These are phyloP conservation scores for Cicer arietinum DNA, from an alignment of 306 rosid genomes.

Conservation along the genomic window DNA sequence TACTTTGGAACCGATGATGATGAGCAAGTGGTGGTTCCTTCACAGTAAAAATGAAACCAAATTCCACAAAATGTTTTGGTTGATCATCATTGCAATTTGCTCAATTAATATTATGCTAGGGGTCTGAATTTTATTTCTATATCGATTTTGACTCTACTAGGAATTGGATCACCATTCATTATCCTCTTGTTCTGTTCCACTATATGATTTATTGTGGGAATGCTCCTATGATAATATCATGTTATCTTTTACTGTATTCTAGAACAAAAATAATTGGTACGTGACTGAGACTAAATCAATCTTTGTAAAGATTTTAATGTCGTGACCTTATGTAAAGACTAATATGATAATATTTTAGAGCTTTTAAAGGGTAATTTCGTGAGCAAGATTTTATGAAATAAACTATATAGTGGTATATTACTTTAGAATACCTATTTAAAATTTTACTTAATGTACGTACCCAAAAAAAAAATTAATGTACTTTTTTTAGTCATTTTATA, in stretches of 20 bases:
- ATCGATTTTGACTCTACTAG: slow-evolving; percentile 52
- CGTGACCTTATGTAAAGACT: not conserved
- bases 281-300: not conserved
- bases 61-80: slow-evolving; percentile 36
- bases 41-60: slow-evolving; percentile 44
- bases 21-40: slow-evolving; percentile 52
- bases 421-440: too few species aligned
- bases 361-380: too few species aligned
- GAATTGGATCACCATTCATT: slow-evolving; percentile 13
- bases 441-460: too few species aligned
- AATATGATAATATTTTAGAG: too few species aligned
- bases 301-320: not conserved
- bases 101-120: slow-evolving; percentile 43
- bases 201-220: slow-evolving; percentile 23
- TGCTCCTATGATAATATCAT: slow-evolving; percentile 6
- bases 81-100: slow-evolving; percentile 38
- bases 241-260: slow-evolving; percentile 3
- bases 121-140: slow-evolving; percentile 44
- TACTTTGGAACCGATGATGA: slow-evolving; percentile 97
- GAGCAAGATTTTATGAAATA: too few species aligned
- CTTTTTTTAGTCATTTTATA: too few species aligned
- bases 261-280: slow-evolving; percentile 3
- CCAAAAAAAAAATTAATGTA: too few species aligned
- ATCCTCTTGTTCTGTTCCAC: slow-evolving; percentile 18
- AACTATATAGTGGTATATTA: too few species aligned